Conservation (phyloP, 768 basidiomycete genomes). For the Clathrus columnatus region DNA sequence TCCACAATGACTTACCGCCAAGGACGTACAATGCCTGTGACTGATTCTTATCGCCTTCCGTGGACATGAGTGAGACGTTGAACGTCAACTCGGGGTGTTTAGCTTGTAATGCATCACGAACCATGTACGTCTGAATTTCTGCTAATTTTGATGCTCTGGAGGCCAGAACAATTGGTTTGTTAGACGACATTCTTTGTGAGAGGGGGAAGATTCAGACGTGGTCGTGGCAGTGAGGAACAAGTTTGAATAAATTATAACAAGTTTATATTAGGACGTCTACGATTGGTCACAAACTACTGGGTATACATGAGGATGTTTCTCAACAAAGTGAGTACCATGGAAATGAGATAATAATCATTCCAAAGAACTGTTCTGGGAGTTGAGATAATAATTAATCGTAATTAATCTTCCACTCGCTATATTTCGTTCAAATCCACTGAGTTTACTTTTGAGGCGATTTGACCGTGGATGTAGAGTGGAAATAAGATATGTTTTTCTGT, state of each 20-base stretch:
- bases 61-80: slow-evolving; percentile 55
- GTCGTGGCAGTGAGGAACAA: neutral
- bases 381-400: neutral
- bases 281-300: neutral
- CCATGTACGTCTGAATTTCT: slow-evolving; percentile 80
- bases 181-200: neutral
- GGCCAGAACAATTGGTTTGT: slow-evolving; percentile 49
- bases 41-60: slow-evolving; percentile 83
- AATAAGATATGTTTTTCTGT: neutral
- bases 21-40: slow-evolving; percentile 76
- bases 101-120: slow-evolving; percentile 52
- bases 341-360: neutral
- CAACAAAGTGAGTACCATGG: neutral
- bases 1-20: slow-evolving; percentile 93
- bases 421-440: neutral
- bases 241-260: neutral
- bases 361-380: neutral
- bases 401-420: neutral
- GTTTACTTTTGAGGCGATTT: neutral
- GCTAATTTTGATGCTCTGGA: slow-evolving; percentile 86
- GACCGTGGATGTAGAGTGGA: neutral
- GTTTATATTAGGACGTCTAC: neutral
- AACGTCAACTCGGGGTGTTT: slow-evolving; percentile 44
- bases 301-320: neutral
- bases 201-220: neutral